phyloP scores from a whole-genome alignment of 768 basidiomycete genomes.

The Mycena rebaudengoi region DNA sequence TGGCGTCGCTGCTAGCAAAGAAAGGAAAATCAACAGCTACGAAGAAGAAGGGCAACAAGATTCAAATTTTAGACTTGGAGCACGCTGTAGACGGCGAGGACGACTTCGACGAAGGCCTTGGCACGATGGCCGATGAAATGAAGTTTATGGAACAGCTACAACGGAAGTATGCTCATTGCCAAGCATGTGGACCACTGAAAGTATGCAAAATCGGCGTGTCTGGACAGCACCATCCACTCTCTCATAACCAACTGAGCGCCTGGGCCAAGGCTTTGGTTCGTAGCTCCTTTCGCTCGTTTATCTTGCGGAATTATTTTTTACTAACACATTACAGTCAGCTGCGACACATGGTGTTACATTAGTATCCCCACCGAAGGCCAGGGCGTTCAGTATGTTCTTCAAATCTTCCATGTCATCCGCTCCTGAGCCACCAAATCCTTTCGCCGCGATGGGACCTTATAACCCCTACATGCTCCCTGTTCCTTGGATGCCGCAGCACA shows the following conservation, averaged over 20 bases:
- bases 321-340: background rate
- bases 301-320: background rate
- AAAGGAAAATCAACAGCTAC: no score
- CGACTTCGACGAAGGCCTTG: constrained; percentile 4
- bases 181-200: constrained; percentile 8
- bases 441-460: no score
- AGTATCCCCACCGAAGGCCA: background rate
- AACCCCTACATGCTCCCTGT: no score
- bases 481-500: no score
- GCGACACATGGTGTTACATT: background rate
- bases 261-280: background rate
- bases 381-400: background rate
- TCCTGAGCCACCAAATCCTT: no score
- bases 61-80: constrained; percentile 6
- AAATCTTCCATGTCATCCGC: no score
- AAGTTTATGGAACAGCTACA: background rate
- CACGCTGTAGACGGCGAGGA: background rate
- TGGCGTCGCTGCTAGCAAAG: no score
- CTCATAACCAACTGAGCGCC: background rate
- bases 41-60: no score
- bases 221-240: background rate
- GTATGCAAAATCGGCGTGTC: background rate
- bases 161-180: background rate
- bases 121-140: background rate
- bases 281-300: no score